A percentile compares a stretch with the other conserved stretches of the same genome.
Evolutionary conservation across 2,329 filamentous ascomycete species (phyloP).

Genomic region (Paraconiothyrium brasiliense): DNA sequence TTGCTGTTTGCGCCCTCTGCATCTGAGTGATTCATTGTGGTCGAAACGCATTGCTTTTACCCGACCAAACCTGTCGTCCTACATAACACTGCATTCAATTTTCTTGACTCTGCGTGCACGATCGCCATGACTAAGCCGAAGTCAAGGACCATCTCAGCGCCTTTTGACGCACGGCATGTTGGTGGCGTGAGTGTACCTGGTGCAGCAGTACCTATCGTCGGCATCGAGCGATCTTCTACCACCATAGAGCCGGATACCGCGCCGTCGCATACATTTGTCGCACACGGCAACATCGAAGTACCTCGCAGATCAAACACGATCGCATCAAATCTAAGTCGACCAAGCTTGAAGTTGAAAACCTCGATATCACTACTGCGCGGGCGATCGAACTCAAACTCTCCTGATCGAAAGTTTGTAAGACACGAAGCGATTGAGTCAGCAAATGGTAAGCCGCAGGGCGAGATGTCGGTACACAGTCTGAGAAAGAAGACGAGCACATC

Average conservation of each 20-base stretch:
- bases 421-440: conserved; percentile 1
- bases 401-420: conserved; percentile 21
- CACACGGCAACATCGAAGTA: conserved; percentile 33
- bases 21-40: conserved; percentile 17
- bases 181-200: conserved; percentile 41
- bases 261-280: conserved; percentile 38
- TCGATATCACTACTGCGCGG: conserved; percentile 36
- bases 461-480: conserved; percentile 19
- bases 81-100: conserved; percentile 19
- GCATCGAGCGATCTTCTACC: conserved; percentile 29
- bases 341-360: conserved; percentile 38
- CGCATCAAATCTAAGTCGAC: conserved; percentile 31
- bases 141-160: conserved; percentile 39
- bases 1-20: conserved; percentile 19
- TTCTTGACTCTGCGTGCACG: conserved; percentile 11
- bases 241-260: conserved; percentile 35
- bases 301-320: conserved; percentile 42
- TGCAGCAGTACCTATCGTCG: conserved; percentile 26
- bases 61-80: conserved; percentile 22
- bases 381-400: conserved; percentile 29
- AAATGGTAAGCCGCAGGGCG: not conserved
- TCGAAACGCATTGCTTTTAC: conserved; percentile 34
- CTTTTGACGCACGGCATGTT: conserved; percentile 46
- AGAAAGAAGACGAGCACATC: conserved; percentile 32
- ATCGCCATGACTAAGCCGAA: conserved; percentile 33